These are phyloP conservation scores for Fusarium vanettenii DNA, from an alignment of 2,329 filamentous ascomycete genomes.

Conservation along the genomic window DNA sequence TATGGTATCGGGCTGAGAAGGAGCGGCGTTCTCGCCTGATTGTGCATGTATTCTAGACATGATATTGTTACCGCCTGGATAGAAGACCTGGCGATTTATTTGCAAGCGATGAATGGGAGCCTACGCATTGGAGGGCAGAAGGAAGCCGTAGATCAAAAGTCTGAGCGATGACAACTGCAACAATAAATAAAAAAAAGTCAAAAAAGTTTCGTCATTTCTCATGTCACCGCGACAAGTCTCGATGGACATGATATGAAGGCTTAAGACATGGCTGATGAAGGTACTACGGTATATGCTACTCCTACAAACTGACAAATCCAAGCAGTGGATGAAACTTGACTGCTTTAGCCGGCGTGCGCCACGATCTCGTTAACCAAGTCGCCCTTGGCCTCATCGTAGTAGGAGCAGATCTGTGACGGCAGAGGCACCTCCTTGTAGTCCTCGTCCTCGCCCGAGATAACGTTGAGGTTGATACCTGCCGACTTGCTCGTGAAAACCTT, in stretches of 20 bases:
- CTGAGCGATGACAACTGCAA: neutral
- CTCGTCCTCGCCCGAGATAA: conserved; percentile 76
- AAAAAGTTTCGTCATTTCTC: conserved; percentile 20
- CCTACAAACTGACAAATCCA: conserved; percentile 31
- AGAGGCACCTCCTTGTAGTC: conserved; percentile 90
- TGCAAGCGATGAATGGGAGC: conserved; percentile 1
- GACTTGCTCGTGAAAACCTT: conserved; percentile 94
- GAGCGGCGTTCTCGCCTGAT: conserved; percentile 1
- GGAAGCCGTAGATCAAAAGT: neutral
- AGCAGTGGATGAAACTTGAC: neutral
- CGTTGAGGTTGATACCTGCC: conserved; percentile 85
- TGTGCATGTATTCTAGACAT: conserved; percentile 24
- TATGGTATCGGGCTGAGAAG: neutral
- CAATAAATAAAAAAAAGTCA: conserved; percentile 11
- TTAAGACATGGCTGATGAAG: neutral
- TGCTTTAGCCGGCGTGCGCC: conserved; percentile 81
- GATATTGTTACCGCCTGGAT: neutral
- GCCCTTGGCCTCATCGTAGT: conserved; percentile 76
- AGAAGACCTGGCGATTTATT: conserved; percentile 7
- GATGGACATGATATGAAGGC: conserved; percentile 17
- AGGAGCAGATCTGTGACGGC: conserved; percentile 88
- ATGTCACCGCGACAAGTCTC: conserved; percentile 20
- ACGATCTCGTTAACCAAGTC: conserved; percentile 93
- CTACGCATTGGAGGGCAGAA: neutral
- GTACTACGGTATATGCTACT: conserved; percentile 29